Percentiles rank a stretch among this genome's conserved stretches.
Evolutionary conservation across 495 filamentous ascomycete species (phyloP).

Genomic region (Neurospora tetraspora): DNA sequence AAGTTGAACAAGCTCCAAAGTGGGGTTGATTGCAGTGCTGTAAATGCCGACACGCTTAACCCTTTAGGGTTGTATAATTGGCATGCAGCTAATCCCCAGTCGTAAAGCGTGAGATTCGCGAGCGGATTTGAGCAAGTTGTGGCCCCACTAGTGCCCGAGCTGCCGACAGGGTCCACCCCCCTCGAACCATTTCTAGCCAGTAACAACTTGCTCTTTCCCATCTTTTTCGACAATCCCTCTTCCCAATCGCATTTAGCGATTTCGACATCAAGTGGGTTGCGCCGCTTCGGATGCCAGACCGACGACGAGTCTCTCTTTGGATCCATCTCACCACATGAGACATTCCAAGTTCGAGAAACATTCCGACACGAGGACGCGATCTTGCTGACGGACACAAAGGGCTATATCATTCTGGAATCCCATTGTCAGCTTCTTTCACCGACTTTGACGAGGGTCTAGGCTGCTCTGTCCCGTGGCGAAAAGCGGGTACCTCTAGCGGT

Average conservation of each 20-base stretch:
- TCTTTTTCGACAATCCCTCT: background rate
- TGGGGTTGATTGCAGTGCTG: background rate
- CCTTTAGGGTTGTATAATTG: background rate
- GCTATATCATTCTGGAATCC: background rate
- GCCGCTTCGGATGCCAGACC: background rate
- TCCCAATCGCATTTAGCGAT: background rate
- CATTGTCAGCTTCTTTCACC: background rate
- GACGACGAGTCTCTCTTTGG: background rate
- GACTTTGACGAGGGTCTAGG: background rate
- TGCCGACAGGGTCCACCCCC: background rate
- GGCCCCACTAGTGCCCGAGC: constrained; percentile 15
- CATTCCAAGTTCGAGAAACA: background rate
- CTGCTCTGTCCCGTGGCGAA: background rate
- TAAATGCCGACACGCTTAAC: background rate
- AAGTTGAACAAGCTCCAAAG: background rate
- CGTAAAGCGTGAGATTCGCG: constrained; percentile 4
- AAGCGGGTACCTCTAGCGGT: background rate
- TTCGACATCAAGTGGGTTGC: background rate
- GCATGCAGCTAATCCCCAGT: background rate
- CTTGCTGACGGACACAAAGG: background rate
- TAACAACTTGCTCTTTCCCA: constrained; percentile 21
- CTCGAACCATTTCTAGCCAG: constrained; percentile 6
- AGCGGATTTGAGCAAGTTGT: constrained; percentile 44
- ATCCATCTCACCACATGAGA: background rate
- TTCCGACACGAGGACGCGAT: background rate